Base-by-base conservation (phyloP, 202 grass and related monocot genomes). In the Bolboschoenoplectus hybrid region DNA sequence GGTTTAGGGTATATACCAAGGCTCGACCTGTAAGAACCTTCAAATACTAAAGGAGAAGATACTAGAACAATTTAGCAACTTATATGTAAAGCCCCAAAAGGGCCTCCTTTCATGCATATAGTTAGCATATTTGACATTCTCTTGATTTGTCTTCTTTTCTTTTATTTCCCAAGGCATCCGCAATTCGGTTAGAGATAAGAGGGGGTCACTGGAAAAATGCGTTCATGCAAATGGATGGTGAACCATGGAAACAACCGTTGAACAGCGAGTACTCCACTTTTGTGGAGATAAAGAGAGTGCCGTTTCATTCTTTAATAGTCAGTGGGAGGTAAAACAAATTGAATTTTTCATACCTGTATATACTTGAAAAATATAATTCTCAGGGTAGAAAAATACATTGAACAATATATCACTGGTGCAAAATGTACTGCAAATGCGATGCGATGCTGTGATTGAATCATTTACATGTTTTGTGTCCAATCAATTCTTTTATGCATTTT, bases 161-260 rank as follows among this genome's bases (percentile, higher is more conserved):
- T 63, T 83, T 6, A 68, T 45, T 66, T 66, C 85, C 71, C 86
- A 88, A 96, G 97, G 97, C 93, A 87, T 85, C 90, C 20, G 93
- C 97, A 55, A 96, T 98, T 82, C 87, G 93, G 20, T 85, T 98
- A 56, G 97, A 98, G 81, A 98, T 98, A 84, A 96, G 92, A 94
- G 97, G 97, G 26, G 93, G 93, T 0, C 84, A 88, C 49, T 96
- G 93, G 93, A 91, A 69, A 55, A 92, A 91, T 40, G 93, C 91
- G 35, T 98, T 91, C 61, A 98, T 96, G 93, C 97, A 98, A 88
- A 98, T 96, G 97, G 97, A 98, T 12, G 93, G 97, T 51, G 97
- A 98, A 68, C 97, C 97, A 62, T 98, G 97, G 97, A 98, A 96
- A 67, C 97, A 98, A 89, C 90, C 93, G 81, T 85, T 96, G 82